These are phyloP conservation scores for Tolypocladium capitatum DNA, from an alignment of 2,329 filamentous ascomycete species.

Conservation along the genomic window DNA sequence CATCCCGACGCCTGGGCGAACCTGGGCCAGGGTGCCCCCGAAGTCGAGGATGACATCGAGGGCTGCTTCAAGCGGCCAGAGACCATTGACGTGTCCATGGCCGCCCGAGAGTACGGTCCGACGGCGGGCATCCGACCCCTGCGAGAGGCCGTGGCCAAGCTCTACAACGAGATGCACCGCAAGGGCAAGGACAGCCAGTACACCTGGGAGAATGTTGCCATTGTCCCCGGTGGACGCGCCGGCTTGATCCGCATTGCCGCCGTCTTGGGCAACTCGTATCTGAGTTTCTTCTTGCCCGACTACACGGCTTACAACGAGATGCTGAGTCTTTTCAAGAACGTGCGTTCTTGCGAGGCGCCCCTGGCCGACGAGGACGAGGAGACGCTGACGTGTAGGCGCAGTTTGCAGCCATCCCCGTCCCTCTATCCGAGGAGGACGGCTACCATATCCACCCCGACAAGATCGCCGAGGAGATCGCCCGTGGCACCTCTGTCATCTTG, in stretches of 20 bases:
- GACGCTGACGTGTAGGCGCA: conserved; percentile 15
- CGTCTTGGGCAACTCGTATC: conserved; percentile 80
- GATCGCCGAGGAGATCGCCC: conserved; percentile 80
- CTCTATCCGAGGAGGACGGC: conserved; percentile 69
- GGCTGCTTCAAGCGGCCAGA: conserved; percentile 77
- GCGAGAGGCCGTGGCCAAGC: conserved; percentile 72
- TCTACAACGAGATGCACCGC: conserved; percentile 90
- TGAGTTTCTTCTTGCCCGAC: conserved; percentile 89
- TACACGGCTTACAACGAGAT: conserved; percentile 98
- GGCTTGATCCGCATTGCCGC: conserved; percentile 91
- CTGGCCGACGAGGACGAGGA: not conserved
- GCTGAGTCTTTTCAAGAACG: conserved; percentile 86
- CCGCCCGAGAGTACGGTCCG: conserved; percentile 79
- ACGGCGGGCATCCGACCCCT: conserved; percentile 89
- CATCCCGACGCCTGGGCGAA: conserved; percentile 81
- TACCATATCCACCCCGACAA: conserved; percentile 92
- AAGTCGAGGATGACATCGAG: conserved; percentile 85
- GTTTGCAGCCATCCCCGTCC: conserved; percentile 80
- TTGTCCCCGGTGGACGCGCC: conserved; percentile 85
- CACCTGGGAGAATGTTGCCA: conserved; percentile 94
- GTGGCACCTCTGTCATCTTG: conserved; percentile 76
- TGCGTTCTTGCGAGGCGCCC: conserved; percentile 19
- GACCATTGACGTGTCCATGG: conserved; percentile 63
- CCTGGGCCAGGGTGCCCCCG: conserved; percentile 82
- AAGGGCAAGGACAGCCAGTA: conserved; percentile 80